These are phyloP conservation scores for Gnaphalium uliginosum DNA, from an alignment of 129 eudicot genomes.

Conservation along the genomic window DNA sequence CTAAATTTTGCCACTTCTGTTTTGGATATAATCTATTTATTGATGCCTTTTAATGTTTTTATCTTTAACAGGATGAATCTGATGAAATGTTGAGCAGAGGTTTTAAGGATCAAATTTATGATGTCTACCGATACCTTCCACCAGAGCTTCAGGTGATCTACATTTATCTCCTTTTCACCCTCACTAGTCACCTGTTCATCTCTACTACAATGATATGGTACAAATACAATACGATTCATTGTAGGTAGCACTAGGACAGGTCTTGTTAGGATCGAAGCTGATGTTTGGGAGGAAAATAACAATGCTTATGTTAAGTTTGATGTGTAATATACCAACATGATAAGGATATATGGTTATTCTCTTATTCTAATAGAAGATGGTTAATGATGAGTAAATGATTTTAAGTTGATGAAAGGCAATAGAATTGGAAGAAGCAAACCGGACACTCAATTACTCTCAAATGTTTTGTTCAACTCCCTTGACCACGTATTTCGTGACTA, in stretches of 20 bases:
- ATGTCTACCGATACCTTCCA: slow-evolving; percentile 95
- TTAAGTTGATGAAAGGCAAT: neutral
- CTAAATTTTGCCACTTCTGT: neutral
- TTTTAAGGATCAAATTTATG: slow-evolving; percentile 97
- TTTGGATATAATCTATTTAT: neutral
- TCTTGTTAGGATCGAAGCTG: neutral
- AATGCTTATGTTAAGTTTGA: neutral
- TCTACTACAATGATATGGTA: neutral
- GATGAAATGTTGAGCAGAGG: slow-evolving; percentile 99
- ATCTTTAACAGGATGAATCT: slow-evolving; percentile 71
- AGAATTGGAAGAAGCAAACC: neutral
- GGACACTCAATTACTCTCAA: slow-evolving; percentile 1
- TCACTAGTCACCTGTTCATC: neutral
- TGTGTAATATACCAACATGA: neutral
- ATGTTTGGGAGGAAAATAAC: neutral
- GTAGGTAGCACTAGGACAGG: neutral
- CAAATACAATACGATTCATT: neutral
- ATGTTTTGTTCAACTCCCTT: neutral
- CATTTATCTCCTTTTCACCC: neutral
- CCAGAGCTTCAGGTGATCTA: slow-evolving; percentile 89
- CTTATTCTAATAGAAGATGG: neutral
- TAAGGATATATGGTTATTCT: neutral
- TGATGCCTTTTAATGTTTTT: neutral
- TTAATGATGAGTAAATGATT: neutral
- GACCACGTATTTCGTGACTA: neutral